phyloP scores from a whole-genome alignment of 345 rosid genomes.

The Psidium friedrichsthalianum region DNA sequence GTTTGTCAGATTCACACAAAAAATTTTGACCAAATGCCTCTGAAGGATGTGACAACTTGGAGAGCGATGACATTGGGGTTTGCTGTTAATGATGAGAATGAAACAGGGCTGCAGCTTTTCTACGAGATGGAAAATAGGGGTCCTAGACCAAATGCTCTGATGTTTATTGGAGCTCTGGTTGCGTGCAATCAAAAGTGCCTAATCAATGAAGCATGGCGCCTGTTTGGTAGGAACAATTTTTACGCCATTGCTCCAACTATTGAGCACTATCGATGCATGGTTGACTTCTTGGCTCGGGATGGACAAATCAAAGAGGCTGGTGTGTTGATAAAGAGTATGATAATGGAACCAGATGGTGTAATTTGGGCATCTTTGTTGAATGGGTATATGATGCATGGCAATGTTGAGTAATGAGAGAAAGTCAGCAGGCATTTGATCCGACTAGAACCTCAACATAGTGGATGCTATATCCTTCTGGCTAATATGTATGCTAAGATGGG shows the following conservation, averaged over 20 bases:
- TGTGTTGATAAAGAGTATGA: constrained; percentile 12
- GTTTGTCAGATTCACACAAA: too few species aligned
- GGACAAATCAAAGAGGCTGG: constrained; percentile 15
- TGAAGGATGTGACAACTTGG: too few species aligned
- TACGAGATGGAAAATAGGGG: constrained; percentile 16
- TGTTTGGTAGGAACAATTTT: constrained; percentile 18
- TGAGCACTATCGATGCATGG: too few species aligned
- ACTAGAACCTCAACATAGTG: neutral
- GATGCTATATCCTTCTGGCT: neutral
- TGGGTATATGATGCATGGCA: constrained; percentile 13
- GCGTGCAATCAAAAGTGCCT: constrained; percentile 14
- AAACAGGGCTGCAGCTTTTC: constrained; percentile 8
- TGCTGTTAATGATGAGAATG: constrained; percentile 13
- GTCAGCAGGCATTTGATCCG: too few species aligned
- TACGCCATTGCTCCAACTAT: too few species aligned
- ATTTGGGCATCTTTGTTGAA: constrained; percentile 18
- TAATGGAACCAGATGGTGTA: constrained; percentile 17
- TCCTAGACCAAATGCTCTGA: constrained; percentile 13
- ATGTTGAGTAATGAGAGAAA: neutral
- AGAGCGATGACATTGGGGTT: too few species aligned
- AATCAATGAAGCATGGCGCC: constrained; percentile 14
- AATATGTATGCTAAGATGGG: neutral
- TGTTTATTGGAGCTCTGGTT: constrained; percentile 16
- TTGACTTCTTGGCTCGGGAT: constrained; percentile 20
- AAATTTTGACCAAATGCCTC: too few species aligned